Evolutionary conservation across 2,329 filamentous ascomycete genomes (phyloP), one percentile per base, ranked within the genome.

Genomic region (Xylariaceae sp.): DNA sequence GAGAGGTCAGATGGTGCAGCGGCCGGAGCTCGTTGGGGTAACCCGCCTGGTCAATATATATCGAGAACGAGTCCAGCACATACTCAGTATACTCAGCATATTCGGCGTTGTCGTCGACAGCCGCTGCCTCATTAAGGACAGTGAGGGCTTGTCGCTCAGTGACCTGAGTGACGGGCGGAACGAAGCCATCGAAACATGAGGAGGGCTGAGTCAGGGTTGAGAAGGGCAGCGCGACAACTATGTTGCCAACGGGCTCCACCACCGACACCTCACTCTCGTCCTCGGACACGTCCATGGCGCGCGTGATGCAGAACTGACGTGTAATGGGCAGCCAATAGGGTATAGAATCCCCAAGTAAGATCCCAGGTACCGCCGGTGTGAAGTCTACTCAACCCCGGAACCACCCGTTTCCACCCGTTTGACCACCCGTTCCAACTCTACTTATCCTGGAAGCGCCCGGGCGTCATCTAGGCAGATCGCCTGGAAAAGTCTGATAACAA

Each of bases 341-440:
- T 9, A 18, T 30, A n/a, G 17, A 37, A 51, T 1, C 23, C 15
- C 17, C 37, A 37, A 13, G 48, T 30, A 51, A 13, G 69, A 92
- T 86, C 1, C 89, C 90, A 2, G 93, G 73, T 0, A 88, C 87
- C 55, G 78, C 89, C 90, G 89, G 11, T 89, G 89, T 30, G 23
- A 51, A 9, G 85, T 89, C 89, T 89, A 93, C 1, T 89, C 89
- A 0, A 93, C 37, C 37, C 37, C 37, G 37, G 37, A 10, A 41
- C 37, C 83, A 1, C 90, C 90, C 11, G 88, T 89, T 0, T 88
- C 89, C 1, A 89, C 89, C 69, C 89, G 23, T 30, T 30, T 30
- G 23, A 30, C 23, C 23, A 30, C 90, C 90, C 11, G 88, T 89
- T 0, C 88, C 89, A 1, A 89, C 89, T 69, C 89, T 92, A 71